phyloP scores from a whole-genome alignment of 2,329 filamentous ascomycete species.

The Daldinia sp. region DNA sequence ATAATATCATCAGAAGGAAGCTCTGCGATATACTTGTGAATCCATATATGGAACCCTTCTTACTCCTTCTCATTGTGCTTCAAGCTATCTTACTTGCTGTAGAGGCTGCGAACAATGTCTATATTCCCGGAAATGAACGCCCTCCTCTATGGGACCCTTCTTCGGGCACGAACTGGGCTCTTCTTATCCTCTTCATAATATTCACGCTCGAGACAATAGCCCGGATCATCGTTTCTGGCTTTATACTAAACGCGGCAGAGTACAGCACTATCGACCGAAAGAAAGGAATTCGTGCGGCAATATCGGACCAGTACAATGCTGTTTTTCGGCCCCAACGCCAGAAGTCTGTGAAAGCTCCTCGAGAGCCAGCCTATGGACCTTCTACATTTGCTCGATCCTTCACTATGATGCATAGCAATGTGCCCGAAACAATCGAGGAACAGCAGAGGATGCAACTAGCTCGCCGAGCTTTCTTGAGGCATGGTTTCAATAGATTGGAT shows the following conservation, averaged over 20 bases:
- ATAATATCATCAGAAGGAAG: constrained; percentile 78
- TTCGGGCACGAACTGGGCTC: constrained; percentile 79
- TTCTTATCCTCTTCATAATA: constrained; percentile 85
- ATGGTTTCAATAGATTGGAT: constrained; percentile 95
- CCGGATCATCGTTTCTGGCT: constrained; percentile 91
- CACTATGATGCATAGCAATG: constrained; percentile 76
- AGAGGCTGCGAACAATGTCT: constrained; percentile 81
- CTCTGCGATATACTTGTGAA: constrained; percentile 89
- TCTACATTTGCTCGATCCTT: constrained; percentile 81
- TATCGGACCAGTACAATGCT: constrained; percentile 80
- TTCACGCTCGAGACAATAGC: constrained; percentile 89
- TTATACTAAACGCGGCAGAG: constrained; percentile 89
- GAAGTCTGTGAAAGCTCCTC: constrained; percentile 70
- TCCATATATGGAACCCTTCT: constrained; percentile 85
- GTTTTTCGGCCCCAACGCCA: constrained; percentile 87
- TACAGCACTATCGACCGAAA: constrained; percentile 91
- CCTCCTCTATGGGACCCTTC: constrained; percentile 73
- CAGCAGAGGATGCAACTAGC: constrained; percentile 88
- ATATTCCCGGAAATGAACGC: constrained; percentile 69
- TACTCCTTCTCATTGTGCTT: constrained; percentile 86
- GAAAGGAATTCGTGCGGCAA: constrained; percentile 77
- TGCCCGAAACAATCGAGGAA: constrained; percentile 74
- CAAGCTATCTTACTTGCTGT: constrained; percentile 91
- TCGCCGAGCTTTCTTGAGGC: constrained; percentile 89
- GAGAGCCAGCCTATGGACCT: constrained; percentile 62